These are phyloP conservation scores for Albatrellus sp. DNA, from an alignment of 1,284 basidiomycete genomes.

Conservation along the genomic window DNA sequence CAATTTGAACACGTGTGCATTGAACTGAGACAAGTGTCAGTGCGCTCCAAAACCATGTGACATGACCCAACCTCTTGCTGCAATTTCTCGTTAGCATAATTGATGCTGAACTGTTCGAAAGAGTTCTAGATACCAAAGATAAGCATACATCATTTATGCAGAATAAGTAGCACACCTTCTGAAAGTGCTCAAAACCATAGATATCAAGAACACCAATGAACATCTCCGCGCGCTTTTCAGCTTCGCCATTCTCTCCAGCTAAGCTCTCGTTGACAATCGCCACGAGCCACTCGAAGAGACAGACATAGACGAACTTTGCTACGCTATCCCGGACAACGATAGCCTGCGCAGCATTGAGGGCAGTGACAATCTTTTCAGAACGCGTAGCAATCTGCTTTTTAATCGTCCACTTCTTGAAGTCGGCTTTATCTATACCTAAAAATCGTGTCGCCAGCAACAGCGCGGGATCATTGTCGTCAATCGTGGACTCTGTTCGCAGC, in stretches of 20 bases:
- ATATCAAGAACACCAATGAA: slow-evolving; percentile 99
- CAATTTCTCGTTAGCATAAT: slow-evolving; percentile 98
- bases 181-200: slow-evolving; percentile 94
- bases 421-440: slow-evolving; percentile 81
- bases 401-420: slow-evolving; percentile 98
- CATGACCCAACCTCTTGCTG: slow-evolving; percentile 72
- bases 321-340: slow-evolving; percentile 95
- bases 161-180: slow-evolving; percentile 49
- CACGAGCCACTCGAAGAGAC: slow-evolving; percentile 98
- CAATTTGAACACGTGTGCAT: slow-evolving; percentile 97
- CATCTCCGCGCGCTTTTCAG: slow-evolving; percentile 81
- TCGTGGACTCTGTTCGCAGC: slow-evolving; percentile 70
- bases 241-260: slow-evolving; percentile 81
- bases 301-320: slow-evolving; percentile 97
- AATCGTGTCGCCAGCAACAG: slow-evolving; percentile 78
- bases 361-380: slow-evolving; percentile 90
- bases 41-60: not conserved
- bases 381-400: slow-evolving; percentile 96
- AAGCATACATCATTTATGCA: slow-evolving; percentile 4
- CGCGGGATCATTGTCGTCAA: slow-evolving; percentile 80
- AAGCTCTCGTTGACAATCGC: slow-evolving; percentile 94
- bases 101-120: slow-evolving; percentile 99
- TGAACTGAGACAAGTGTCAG: slow-evolving; percentile 47
- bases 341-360: slow-evolving; percentile 80
- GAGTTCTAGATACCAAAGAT: slow-evolving; percentile 53